phyloP scores from a whole-genome alignment of 2,329 filamentous ascomycete genomes.

The Colletotrichum melonis region DNA sequence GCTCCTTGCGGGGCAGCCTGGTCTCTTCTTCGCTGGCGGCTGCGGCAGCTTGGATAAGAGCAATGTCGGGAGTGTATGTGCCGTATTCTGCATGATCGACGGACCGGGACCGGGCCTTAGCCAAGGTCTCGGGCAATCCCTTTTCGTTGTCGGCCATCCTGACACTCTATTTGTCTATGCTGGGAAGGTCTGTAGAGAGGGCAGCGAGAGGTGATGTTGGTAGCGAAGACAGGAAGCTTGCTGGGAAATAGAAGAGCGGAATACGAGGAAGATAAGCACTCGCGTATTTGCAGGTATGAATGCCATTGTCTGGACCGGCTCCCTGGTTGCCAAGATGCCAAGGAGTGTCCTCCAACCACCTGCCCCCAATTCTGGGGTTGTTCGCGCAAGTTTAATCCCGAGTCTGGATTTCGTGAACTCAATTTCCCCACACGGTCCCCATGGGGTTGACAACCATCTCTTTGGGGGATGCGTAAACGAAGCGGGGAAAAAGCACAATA shows the following conservation, averaged over 20 bases:
- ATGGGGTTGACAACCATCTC: neutral
- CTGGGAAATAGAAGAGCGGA: neutral
- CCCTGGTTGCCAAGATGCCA: neutral
- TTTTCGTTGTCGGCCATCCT: constrained; percentile 7
- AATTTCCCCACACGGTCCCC: neutral
- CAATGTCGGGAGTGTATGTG: constrained; percentile 39
- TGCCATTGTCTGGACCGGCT: neutral
- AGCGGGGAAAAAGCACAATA: neutral
- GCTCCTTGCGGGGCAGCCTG: constrained; percentile 44
- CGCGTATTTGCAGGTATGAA: neutral
- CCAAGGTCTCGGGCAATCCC: neutral
- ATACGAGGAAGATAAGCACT: neutral
- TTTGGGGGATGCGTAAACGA: neutral
- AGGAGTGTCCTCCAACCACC: neutral
- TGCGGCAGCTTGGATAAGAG: constrained; percentile 48
- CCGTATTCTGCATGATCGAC: constrained; percentile 41
- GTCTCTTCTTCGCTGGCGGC: constrained; percentile 43
- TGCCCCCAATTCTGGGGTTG: neutral
- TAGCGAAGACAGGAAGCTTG: neutral
- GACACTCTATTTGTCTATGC: neutral
- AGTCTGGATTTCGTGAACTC: neutral
- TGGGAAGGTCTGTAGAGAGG: neutral
- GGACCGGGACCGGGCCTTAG: constrained; percentile 17
- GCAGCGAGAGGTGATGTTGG: neutral
- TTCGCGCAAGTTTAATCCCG: neutral